Evolutionary conservation across 202 grass and related monocot species (phyloP).

Genomic region (Schoenoplectus triqueter): DNA sequence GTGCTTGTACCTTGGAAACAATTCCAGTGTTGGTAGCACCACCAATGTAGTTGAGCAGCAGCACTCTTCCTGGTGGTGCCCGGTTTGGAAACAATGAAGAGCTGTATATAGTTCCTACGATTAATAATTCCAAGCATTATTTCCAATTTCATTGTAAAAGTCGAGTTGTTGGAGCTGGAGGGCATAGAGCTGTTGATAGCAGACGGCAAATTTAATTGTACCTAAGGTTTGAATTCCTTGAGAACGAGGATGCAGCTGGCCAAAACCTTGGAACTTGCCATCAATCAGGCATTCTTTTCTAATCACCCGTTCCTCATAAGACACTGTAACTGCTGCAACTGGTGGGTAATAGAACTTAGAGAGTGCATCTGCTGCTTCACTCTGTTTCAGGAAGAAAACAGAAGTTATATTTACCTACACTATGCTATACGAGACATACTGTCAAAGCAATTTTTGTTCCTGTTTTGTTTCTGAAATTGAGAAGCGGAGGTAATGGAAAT

Average conservation of each 20-base stretch:
- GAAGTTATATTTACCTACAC: constrained; percentile 27
- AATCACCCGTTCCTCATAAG: constrained; percentile 84
- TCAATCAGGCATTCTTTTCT: constrained; percentile 83
- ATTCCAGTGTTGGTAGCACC: constrained; percentile 88
- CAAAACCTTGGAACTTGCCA: constrained; percentile 86
- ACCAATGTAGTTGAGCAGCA: constrained; percentile 96
- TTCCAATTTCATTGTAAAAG: background rate
- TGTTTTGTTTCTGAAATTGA: background rate
- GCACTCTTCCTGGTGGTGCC: constrained; percentile 77
- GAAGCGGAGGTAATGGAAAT: background rate
- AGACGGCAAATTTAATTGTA: constrained; percentile 30
- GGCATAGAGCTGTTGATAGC: background rate
- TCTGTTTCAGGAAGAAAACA: constrained; percentile 43
- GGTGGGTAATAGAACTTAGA: constrained; percentile 94
- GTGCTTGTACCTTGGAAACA: constrained; percentile 67
- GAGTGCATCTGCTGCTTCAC: constrained; percentile 74
- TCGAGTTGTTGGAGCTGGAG: background rate
- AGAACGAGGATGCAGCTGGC: constrained; percentile 91
- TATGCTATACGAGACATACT: constrained; percentile 33
- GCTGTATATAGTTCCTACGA: constrained; percentile 90
- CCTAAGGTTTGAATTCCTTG: constrained; percentile 93
- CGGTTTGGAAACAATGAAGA: constrained; percentile 92
- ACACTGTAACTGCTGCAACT: constrained; percentile 91
- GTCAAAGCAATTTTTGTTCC: constrained; percentile 14
- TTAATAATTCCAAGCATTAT: constrained; percentile 6